These are phyloP conservation scores for Diaporthe eres DNA, from an alignment of 2,329 filamentous ascomycete species.

Conservation along the genomic window DNA sequence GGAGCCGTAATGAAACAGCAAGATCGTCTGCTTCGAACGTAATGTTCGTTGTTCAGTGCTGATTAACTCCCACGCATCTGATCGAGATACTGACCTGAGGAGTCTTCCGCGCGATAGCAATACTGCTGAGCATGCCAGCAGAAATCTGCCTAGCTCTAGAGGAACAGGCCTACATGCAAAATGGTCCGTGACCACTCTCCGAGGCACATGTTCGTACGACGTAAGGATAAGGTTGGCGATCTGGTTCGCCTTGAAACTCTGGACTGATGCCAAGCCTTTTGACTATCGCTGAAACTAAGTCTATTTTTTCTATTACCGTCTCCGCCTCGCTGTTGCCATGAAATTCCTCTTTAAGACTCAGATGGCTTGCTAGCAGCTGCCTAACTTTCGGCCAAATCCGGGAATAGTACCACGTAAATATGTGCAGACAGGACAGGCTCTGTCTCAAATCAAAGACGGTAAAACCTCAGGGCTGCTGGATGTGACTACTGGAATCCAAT, in stretches of 20 bases:
- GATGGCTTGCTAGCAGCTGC: not conserved
- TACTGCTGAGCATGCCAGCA: not conserved
- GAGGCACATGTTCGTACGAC: not conserved
- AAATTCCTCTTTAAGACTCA: not conserved
- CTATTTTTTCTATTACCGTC: not conserved
- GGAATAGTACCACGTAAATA: not conserved
- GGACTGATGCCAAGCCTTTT: not conserved
- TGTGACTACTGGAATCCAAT: not conserved
- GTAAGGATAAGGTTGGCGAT: not conserved
- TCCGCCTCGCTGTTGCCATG: too few species aligned
- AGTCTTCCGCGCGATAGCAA: too few species aligned
- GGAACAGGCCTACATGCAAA: not conserved
- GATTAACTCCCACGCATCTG: too few species aligned
- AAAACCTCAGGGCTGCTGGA: not conserved
- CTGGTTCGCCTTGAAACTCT: not conserved
- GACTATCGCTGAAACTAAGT: conserved; percentile 8
- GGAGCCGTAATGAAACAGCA: too few species aligned
- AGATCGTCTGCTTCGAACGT: too few species aligned
- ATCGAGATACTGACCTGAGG: too few species aligned
- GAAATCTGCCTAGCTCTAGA: not conserved
- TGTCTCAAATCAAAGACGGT: not conserved
- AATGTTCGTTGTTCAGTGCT: too few species aligned
- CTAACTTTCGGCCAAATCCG: not conserved
- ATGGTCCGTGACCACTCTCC: not conserved
- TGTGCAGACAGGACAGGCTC: not conserved